Evolutionary conservation across 148 eudicot species (phyloP), one percentile per base, ranked within the genome.

Genomic region (Gaultheria prostrata): DNA sequence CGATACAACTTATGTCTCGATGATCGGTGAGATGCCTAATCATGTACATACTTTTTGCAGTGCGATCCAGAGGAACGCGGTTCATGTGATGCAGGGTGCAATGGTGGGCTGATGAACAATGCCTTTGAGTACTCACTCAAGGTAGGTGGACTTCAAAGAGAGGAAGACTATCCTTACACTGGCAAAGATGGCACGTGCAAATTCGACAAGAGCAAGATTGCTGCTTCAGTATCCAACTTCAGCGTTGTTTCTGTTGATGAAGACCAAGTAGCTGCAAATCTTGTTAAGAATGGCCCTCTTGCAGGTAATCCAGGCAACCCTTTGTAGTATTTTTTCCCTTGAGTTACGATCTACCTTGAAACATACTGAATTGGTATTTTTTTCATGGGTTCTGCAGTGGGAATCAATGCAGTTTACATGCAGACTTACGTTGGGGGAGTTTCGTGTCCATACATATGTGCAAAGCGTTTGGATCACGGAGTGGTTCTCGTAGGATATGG

Each of bases 221-320:
- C 91, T 81, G 97, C 97, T 1, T 82, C 87, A 3, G 98, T 93
- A 28, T 86, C 97, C 6, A 95, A 95, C 82, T 95, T 93, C 71
- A 95, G 97, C 43, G 97, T 93, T 1, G 84, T 95, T 48, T 82
- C 94, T 70, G 67, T 91, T 45, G 90, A 95, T 77, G 97, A 93
- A 76, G 93, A 91, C 24, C 98, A 95, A 83, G 90, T 95, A 49
- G 94, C 98, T 88, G 98, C 98, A 21, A 93, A 95, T 84, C 80
- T 95, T 76, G 95, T 95, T 17, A 89, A 90, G 82, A 84, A 95
- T 80, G 98, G 98, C 54, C 98, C 98, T 82, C 98, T 95, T 87
- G 95, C 98, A 86, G 92, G 98, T 95, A 89, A 2, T n/a, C 80
- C 72, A 28, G 13, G 50, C 72, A 76, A 56, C 51, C 72, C 46